Evolutionary conservation across 768 basidiomycete genomes (phyloP), one percentile per base, ranked within the genome.

Genomic region (Amanita polypyramis): DNA sequence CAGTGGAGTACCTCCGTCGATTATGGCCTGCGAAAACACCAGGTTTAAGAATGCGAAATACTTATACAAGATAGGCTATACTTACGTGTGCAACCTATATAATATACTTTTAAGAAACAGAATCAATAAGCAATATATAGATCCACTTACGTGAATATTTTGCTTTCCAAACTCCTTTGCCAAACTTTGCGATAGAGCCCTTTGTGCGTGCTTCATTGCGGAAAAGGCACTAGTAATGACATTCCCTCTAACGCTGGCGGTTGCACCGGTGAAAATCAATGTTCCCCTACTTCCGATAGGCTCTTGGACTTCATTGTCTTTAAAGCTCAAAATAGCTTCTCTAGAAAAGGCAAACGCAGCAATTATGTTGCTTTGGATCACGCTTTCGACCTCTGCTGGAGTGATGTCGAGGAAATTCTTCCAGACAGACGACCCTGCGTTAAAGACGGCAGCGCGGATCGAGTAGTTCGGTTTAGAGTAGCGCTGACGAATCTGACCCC

Each of bases 161-260:
- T 85, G 65, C 60, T 79, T 79, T 20, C 78, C 77, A 56, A 85
- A 86, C 56, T 87, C 84, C 61, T 85, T 85, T 6, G 77, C 75
- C 56, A 86, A 61, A 54, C 82, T 83, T 64, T 87, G 85, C 0
- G 76, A 74, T 39, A 87, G 65, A 0, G 78, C 79, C 36, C 85
- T 67, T 30, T 77, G 29, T 3, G 75, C 84, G 44, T 74, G 76
- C 58, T 85, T 86, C 0, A 75, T 75, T 2, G 81, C 76, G 3
- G 84, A 69, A 55, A 85, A 80, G 1, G 70, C 73, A 43, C 79
- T 80, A 0, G 82, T 83, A 0, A 62, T 64, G 2, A 65, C 64
- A 47, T 84, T 85, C 4, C 85, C 85, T 47, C 85, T 65, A 15
- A 75, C 47, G 45, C 77, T 70, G 5, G 85, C 79, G 5, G 85